Base-by-base conservation (phyloP, 1,284 basidiomycete species). In the Amylostereum areolatum region DNA sequence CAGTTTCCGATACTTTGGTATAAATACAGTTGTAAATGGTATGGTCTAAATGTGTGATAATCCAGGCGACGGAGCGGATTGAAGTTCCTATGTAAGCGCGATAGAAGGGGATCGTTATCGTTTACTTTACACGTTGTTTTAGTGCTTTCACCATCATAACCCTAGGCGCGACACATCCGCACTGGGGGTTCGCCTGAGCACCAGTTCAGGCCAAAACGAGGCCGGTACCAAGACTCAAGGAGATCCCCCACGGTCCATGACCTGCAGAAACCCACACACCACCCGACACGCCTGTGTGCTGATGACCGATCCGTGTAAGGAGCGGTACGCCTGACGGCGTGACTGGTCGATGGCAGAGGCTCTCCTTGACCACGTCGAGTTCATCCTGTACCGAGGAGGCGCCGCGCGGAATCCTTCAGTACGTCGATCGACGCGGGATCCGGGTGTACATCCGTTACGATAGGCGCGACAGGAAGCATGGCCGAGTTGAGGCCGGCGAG, bases 221-320 rank as follows among this genome's bases (percentile, higher is more conserved):
- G 24, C 68, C 67, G 34, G 63, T 67, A 40, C 67, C 69, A 11
- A 68, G 55, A 51, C 66, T 64, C 48, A 69, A 48, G 31, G 59
- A 59, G 47, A 70, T 69, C 35, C 68, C 66, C 68, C 69, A 71
- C 35, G 66, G 64, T 28, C 66, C 68, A 55, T 69, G 69, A 12
- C 67, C 68, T 2, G 63, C 59, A 37, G 64, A 62, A 37, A 68
- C 57, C 52, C 58, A 69, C 48, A 66, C 62, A 6, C 60, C 55
- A 2, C 54, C 56, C 39, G 52, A 52, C 18, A 53, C 50, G 49
- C 59, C 59, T 59, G 51, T 59, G 60, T 62, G 58, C 37, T 55
- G 56, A 49, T 57, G 57, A 42, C 57, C 53, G 55, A 69, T 50
- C 18, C 52, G 48, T 45, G 61, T 61, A 31, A 71, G 57, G 39